Evolutionary conservation across 2,329 filamentous ascomycete genomes (phyloP), one percentile per base, ranked within the genome.

Genomic region (Mycogone perniciosa): DNA sequence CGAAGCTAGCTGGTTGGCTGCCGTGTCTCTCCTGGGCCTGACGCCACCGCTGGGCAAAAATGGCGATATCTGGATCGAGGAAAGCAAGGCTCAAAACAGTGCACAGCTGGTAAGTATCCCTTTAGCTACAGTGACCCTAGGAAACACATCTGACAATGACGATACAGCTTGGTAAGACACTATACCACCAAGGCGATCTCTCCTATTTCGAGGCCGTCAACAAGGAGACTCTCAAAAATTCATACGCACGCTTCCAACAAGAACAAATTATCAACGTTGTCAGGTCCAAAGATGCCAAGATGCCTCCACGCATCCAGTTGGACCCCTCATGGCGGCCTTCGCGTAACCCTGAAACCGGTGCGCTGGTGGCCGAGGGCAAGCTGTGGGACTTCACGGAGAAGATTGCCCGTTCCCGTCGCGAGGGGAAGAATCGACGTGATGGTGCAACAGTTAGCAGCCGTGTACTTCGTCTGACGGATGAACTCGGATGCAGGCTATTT

Each of bases 121-220:
- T 20, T 43, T 11, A 30, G 20, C 43, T 34, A 20, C 20, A 20
- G 20, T 20, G 20, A 20, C 20, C 20, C 20, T 3, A 13, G 34
- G 34, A 7, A n/a, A 7, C 40, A 11, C 4, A 31, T 11, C 3
- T 8, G 27, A 35, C 4, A 6, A 39, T 13, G 26, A 31, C 44
- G 3, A 47, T 4, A 13, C 60, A 92, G 80, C 81, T 96, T 31
- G 93, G 93, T 49, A 97, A 99, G 71, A 97, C 93, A 0, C 77
- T 99, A 1, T 99, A 96, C 64, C 92, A 99, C 65, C 92, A 99
- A 72, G 93, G 93, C 50, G 93, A 99, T 62, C 80, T 99, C 7
- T 91, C 86, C 31, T 99, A 99, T 71, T 97, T 96, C 59, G 93
- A 99, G 71, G 91, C 93, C 3, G 92, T 99, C 57, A 99, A 99